phyloP scores from a whole-genome alignment of 495 filamentous ascomycete species.

The Xylaria grammica region DNA sequence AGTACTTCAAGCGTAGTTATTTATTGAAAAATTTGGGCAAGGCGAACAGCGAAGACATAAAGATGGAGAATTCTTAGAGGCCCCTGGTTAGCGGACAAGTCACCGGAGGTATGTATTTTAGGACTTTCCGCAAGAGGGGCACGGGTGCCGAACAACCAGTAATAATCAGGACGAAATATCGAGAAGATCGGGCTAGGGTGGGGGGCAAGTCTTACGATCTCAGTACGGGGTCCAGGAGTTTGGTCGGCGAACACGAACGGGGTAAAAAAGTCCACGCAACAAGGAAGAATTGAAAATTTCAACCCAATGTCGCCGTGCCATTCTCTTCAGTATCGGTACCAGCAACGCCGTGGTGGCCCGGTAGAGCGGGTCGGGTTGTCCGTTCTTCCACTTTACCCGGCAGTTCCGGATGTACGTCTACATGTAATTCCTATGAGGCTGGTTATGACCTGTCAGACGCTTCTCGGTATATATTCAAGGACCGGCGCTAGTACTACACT shows the following conservation, averaged over 20 bases:
- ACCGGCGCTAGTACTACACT: too few relatives aligned
- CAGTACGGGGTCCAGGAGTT: neutral
- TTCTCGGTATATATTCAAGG: neutral
- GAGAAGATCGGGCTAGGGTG: neutral
- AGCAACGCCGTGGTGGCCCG: neutral
- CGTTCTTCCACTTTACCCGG: neutral
- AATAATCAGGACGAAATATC: neutral
- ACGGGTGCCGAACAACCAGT: neutral
- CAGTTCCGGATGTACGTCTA: neutral
- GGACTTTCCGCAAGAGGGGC: neutral
- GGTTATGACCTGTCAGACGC: neutral
- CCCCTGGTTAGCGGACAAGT: neutral
- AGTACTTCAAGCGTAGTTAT: slow-evolving; percentile 95
- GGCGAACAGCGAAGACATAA: slow-evolving; percentile 46
- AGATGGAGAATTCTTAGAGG: slow-evolving; percentile 50
- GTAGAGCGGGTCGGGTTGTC: neutral
- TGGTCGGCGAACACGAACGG: neutral
- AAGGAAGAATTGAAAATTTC: slow-evolving; percentile 1
- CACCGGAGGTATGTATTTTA: neutral
- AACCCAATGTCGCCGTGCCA: neutral
- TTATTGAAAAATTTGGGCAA: slow-evolving; percentile 75
- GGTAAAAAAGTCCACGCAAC: neutral
- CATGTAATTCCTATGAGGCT: neutral
- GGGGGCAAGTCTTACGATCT: neutral
- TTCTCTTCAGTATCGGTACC: neutral